phyloP scores from a whole-genome alignment of 768 basidiomycete species.

The Mycena belliarum region DNA sequence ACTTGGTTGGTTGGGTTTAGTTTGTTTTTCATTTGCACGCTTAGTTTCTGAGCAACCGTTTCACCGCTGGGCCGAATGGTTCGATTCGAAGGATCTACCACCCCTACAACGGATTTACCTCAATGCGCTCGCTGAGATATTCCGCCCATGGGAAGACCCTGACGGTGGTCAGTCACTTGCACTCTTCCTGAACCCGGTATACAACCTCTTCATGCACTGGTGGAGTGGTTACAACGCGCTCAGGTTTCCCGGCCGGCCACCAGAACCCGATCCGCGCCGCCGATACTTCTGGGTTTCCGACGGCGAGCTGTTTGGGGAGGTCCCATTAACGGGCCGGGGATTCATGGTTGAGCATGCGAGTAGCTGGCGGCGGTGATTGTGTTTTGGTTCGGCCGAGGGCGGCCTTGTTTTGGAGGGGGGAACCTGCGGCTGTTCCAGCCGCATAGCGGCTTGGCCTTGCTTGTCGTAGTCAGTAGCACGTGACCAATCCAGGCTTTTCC shows the following conservation, averaged over 20 bases:
- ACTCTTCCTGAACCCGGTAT: not conserved
- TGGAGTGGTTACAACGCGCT: not conserved
- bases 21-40: too few species aligned
- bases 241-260: not conserved
- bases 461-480: not conserved
- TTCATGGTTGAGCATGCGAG: not conserved
- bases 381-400: slow-evolving; percentile 5
- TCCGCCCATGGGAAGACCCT: not conserved
- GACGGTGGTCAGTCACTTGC: not conserved
- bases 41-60: too few species aligned
- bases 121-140: too few species aligned
- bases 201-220: not conserved
- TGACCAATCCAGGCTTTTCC: not conserved
- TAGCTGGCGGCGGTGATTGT: too few species aligned
- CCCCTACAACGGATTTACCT: too few species aligned
- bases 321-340: not conserved
- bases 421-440: not conserved
- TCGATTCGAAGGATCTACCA: too few species aligned
- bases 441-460: not conserved
- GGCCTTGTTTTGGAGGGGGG: slow-evolving; percentile 1
- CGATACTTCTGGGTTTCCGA: not conserved
- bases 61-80: too few species aligned
- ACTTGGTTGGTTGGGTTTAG: too few species aligned
- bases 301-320: not conserved
- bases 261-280: not conserved